Evolutionary conservation across 176 grass and related monocot species (phyloP), one percentile per base, ranked within the genome.

Genomic region (Musa itinerans): DNA sequence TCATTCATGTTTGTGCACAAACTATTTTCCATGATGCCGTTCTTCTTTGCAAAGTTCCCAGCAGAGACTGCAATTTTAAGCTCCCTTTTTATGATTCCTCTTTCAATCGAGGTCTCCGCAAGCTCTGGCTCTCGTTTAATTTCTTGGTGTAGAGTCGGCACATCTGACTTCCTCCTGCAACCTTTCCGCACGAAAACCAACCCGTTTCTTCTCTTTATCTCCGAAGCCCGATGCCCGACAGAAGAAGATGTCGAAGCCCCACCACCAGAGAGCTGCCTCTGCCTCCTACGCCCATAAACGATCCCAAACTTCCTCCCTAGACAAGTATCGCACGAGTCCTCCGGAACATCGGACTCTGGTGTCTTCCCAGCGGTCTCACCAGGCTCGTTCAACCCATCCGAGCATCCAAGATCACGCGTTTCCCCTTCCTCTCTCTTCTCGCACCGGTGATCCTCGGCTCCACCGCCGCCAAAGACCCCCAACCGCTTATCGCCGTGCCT

Each of bases 201-300:
- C 65, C 86, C 95, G 74, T 75, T 93, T 78, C 85, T 83, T 74
- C 70, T 77, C 23, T 76, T 68, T 9, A 81, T 61, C 43, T 51
- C 66, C 68, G 26, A 72, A 52, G 9, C 78, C 19, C 21, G 51
- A 34, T 74, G 52, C 15, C 50, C 63, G 55, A 62, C 16, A 27
- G 55, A 24, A 11, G 75, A 53, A 23, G 72, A 3, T 0, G 83
- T 52, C 2, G 62, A 85, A 5, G 8, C 53, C 65, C n/a, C 49
- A 2, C 54, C 49, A 21, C 73, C 65, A 2, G 57, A 68, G 24
- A 16, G 52, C 13, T 53, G 68, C 49, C 68, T 73, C 43, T 27
- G 56, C 56, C 78, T 75, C 81, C 91, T 94, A 73, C 95, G 80
- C 0, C 22, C 83, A 83, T 99, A 99, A 27, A 94, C 90, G 72